phyloP scores from a whole-genome alignment of 75 land plant genomes.

The Picea glauca region DNA sequence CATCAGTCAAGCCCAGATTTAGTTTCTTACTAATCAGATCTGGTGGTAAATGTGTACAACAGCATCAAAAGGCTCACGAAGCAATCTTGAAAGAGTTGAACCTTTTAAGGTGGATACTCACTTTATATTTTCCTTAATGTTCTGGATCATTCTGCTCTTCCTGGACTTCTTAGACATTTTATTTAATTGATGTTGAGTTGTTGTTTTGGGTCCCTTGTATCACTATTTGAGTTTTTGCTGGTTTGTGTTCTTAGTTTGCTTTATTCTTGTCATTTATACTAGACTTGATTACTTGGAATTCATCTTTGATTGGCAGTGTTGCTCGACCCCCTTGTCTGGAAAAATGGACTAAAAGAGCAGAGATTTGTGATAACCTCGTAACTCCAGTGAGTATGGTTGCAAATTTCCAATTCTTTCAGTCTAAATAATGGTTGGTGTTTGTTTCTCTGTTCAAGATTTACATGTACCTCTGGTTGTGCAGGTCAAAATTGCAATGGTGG shows the following conservation, averaged over 20 bases:
- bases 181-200: background rate
- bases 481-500: constrained; percentile 97
- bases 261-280: background rate
- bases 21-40: background rate
- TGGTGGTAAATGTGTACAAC: background rate
- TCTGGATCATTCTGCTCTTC: background rate
- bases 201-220: background rate
- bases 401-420: background rate
- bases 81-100: constrained; percentile 68
- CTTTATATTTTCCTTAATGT: background rate
- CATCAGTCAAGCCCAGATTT: background rate
- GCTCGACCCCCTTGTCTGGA: constrained; percentile 47
- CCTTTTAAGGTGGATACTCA: constrained; percentile 35
- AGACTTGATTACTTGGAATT: background rate
- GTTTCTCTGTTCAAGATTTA: background rate
- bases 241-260: background rate
- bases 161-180: background rate
- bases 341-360: constrained; percentile 78
- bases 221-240: background rate
- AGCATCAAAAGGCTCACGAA: constrained; percentile 88
- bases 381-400: constrained; percentile 51
- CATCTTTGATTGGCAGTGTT: constrained; percentile 30
- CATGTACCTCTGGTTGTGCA: constrained; percentile 14
- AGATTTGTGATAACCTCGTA: constrained; percentile 49
- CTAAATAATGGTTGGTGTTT: background rate